phyloP scores from a whole-genome alignment of 129 eudicot species.

The sunflower (Helianthus annuus) region DNA sequence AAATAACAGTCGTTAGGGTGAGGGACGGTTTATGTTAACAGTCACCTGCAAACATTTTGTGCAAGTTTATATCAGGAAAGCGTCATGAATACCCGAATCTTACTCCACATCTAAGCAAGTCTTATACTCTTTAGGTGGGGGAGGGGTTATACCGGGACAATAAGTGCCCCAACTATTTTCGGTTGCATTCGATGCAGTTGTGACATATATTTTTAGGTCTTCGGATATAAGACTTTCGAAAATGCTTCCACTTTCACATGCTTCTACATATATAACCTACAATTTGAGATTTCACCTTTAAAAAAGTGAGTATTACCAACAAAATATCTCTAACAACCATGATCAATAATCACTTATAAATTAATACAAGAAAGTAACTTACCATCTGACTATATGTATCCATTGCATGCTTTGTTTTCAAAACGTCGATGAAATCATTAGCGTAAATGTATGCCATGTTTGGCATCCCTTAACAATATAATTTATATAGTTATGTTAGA shows the following conservation, averaged over 20 bases:
- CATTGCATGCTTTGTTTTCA: slow-evolving; percentile 69
- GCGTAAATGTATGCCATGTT: slow-evolving; percentile 55
- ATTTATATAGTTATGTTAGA: neutral
- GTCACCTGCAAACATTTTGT: slow-evolving; percentile 48
- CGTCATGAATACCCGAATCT: neutral
- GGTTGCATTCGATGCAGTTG: slow-evolving; percentile 78
- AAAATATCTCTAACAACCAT: neutral
- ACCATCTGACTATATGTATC: slow-evolving; percentile 83
- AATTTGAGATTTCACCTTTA: neutral
- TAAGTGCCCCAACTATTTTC: slow-evolving; percentile 89
- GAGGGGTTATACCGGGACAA: slow-evolving; percentile 70
- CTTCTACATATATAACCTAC: slow-evolving; percentile 67
- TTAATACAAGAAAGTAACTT: neutral
- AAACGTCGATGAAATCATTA: slow-evolving; percentile 61
- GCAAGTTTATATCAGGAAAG: neutral
- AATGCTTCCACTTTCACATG: slow-evolving; percentile 92
- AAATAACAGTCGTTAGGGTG: too few species aligned
- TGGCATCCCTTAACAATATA: slow-evolving; percentile 67
- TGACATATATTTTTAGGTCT: too few species aligned
- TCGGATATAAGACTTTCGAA: slow-evolving; percentile 83
- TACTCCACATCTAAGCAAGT: slow-evolving; percentile 54
- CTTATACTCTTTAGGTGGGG: slow-evolving; percentile 63
- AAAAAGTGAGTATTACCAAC: neutral
- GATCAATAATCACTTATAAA: neutral
- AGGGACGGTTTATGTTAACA: too few species aligned